Base-by-base conservation (phyloP, 495 filamentous ascomycete species). In the Podospora anserina region DNA sequence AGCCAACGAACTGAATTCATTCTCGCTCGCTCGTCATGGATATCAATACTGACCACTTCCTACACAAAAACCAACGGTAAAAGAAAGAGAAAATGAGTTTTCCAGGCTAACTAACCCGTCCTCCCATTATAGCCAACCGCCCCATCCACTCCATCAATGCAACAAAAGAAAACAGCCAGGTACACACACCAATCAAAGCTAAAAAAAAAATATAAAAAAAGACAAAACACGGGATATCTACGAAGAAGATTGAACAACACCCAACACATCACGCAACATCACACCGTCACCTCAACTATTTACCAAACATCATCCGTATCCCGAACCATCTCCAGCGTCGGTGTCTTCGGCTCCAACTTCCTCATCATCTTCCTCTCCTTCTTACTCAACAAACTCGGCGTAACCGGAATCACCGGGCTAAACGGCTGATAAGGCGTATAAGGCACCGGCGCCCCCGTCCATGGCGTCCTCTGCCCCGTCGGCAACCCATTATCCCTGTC, bases 391-490 rank as follows among this genome's bases (percentile, higher is more conserved):
- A 93, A 82, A 59, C 88, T 88, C 1, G 94, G 93, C 32, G 93
- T 96, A 66, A 97, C 88, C 0, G 94, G 94, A 18, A 95, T 91
- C 7, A 96, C 83, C 0, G 94, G 93, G 2, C 90, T 92, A 74
- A 91, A 94, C 0, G 94, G 94, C 85, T 96, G 95, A 74, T 97
- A 97, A 5, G 94, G 91, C 65, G 87, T 90, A 77, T 97, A 97
- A 5, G 94, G 94, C 44, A 85, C 82, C 0, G 92, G 88, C 55
- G 91, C 86, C 5, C 90, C 92, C 0, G 91, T 93, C 71, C 87
- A 85, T 0, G 91, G 91, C 7, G 88, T 87, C 60, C 79, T 80
- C 69, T 84, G 65, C n/a, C 82, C 86, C 13, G 78, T 79, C 4
- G 11, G 53, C 70, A 82, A 76, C 49, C 90, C 85, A 0, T 75